Evolutionary conservation across 306 rosid species (phyloP), one percentile per base, ranked within the genome.

Genomic region (Acacia melanoxylon): DNA sequence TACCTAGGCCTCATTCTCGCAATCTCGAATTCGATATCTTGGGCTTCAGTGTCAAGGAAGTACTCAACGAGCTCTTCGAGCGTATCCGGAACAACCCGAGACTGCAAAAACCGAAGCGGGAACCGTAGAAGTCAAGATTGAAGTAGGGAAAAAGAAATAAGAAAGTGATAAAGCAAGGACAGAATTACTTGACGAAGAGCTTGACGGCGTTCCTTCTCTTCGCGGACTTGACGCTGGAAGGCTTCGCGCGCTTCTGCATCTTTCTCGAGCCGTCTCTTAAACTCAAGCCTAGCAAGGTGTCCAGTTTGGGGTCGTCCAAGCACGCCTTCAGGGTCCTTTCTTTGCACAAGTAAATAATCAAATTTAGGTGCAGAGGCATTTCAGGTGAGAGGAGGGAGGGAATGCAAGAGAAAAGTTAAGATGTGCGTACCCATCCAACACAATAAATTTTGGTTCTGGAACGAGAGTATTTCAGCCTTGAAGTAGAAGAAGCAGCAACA

Each of bases 31-130:
- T 93, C 96, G 62, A 95, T 89, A 31, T 95, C 96, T 82, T 88
- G 97, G 77, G 99, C 96, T 85, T 95, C 99, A 8, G 98, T 95
- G 79, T 95, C 91, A 41, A 95, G 93, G 62, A 95, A 86, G 88
- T 91, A 95, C 76, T 95, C 98, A 41, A 93, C 76, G 16, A 95
- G 87, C 29, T 83, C 93, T 52, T 84, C 82, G 0, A 89, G 87
- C 52, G 86, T 82, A 62, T 87, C 94, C 11, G 99, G 99, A 75
- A 78, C 79, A 74, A 52, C 73, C 63, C 98, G 95, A 68, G 98
- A 91, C 98, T 89, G 10, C 1, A 40, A 59, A 59, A 35, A 35
- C 51, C 12, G 10, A 72, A 44, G 19, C 77, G 62, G 65, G 48
- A 25, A 37, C 52, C 0, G 2, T 37, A 77, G 13, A 48, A 81